phyloP scores from a whole-genome alignment of 163 green algal genomes.

The Chlorella variabilis region DNA sequence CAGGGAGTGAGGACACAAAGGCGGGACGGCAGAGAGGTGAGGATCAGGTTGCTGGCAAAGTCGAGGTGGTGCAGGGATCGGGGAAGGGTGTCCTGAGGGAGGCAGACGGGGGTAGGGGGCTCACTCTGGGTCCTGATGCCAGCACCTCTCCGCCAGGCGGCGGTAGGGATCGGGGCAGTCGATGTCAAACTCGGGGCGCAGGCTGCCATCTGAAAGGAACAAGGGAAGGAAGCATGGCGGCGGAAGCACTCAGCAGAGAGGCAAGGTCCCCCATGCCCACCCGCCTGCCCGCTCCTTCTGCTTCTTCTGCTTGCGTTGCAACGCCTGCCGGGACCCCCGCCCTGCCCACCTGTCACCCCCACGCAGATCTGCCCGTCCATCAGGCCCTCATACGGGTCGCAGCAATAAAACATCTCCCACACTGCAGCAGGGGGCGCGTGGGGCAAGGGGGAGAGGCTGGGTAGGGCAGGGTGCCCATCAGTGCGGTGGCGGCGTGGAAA shows the following conservation, averaged over 20 bases:
- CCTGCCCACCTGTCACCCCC: slow-evolving; percentile 32
- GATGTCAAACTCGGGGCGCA: slow-evolving; percentile 55
- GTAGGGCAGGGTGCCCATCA: too few species aligned
- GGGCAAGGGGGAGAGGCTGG: too few species aligned
- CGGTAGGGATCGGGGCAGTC: slow-evolving; percentile 23
- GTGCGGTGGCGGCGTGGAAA: too few species aligned
- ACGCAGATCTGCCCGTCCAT: slow-evolving; percentile 59
- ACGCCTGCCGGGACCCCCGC: neutral
- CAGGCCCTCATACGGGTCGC: slow-evolving; percentile 45
- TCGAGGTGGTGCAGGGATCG: neutral
- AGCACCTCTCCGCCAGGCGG: slow-evolving; percentile 44
- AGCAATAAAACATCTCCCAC: slow-evolving; percentile 65
- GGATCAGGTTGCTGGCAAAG: neutral
- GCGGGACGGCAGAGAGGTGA: neutral
- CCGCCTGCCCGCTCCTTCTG: neutral
- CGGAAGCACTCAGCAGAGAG: too few species aligned
- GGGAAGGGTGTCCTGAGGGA: too few species aligned
- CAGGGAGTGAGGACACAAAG: too few species aligned
- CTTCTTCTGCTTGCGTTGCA: neutral
- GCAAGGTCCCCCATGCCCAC: too few species aligned
- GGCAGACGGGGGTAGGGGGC: too few species aligned
- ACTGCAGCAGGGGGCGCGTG: slow-evolving; percentile 48
- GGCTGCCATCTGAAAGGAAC: slow-evolving; percentile 12
- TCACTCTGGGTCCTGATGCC: slow-evolving; percentile 42
- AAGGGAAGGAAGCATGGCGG: neutral